These are phyloP conservation scores for Zoysia japonica DNA, from an alignment of 176 grass and related monocot genomes.

Conservation along the genomic window DNA sequence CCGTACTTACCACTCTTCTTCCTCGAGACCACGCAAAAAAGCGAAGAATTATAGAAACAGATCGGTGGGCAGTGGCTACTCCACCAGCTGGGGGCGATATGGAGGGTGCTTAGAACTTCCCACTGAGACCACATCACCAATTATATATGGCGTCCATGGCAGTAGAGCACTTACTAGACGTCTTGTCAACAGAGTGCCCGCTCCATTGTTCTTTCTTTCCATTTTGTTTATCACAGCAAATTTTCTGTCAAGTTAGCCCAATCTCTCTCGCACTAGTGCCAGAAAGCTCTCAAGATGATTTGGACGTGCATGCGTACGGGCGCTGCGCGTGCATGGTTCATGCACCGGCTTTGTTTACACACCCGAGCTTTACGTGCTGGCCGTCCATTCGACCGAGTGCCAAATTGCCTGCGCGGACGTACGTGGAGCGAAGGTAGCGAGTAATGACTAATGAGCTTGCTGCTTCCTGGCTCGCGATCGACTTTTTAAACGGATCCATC, in stretches of 20 bases:
- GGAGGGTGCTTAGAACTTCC: background rate
- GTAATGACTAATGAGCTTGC: background rate
- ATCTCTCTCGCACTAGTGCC: background rate
- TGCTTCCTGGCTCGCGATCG: background rate
- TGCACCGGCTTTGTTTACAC: background rate
- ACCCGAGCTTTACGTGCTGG: constrained; percentile 15
- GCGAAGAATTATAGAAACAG: background rate
- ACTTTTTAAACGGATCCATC: no score
- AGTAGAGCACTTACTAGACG: background rate
- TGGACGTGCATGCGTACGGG: constrained; percentile 34
- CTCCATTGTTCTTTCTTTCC: background rate
- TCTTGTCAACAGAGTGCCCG: background rate
- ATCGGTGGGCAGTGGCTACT: background rate
- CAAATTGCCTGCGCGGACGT: background rate
- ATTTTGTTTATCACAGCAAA: background rate
- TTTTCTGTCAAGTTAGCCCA: background rate
- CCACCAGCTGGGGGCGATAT: background rate
- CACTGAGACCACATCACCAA: constrained; percentile 13
- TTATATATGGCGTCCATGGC: background rate
- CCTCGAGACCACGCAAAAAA: background rate
- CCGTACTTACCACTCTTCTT: background rate
- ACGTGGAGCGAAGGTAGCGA: background rate
- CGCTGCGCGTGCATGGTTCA: constrained; percentile 25
- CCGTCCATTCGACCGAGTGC: constrained; percentile 28
- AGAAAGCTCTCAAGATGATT: constrained; percentile 14